Evolutionary conservation across 176 grass and related monocot species (phyloP).

Genomic region (Triticum turgidum): DNA sequence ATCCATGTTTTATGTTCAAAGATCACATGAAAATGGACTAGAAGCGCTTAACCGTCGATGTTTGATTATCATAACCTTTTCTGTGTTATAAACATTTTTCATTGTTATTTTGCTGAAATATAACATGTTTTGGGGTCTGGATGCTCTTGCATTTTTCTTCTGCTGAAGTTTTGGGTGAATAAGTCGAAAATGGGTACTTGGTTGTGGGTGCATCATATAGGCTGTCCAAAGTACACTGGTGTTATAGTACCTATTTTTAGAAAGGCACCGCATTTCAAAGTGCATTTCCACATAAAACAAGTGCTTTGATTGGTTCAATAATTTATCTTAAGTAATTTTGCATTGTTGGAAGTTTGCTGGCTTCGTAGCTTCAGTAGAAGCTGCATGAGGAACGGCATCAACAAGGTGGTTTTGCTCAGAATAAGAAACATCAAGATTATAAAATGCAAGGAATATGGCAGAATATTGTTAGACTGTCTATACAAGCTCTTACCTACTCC

Average conservation of each 20-base stretch:
- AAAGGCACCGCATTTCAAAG: neutral
- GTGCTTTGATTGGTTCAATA: neutral
- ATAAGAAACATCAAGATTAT: neutral
- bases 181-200: neutral
- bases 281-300: slow-evolving; percentile 5
- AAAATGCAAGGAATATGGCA: neutral
- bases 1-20: neutral
- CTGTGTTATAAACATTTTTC: neutral
- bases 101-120: neutral
- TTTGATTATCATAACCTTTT: neutral
- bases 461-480: neutral
- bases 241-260: neutral
- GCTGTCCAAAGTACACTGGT: neutral
- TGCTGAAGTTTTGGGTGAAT: neutral
- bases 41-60: neutral
- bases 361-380: slow-evolving; percentile 13
- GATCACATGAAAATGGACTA: neutral
- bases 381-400: slow-evolving; percentile 5
- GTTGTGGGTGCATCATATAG: neutral
- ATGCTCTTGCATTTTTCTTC: slow-evolving; percentile 2
- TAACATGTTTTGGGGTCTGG: neutral
- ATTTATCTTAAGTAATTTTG: neutral
- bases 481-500: neutral
- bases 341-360: neutral
- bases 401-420: neutral